These are phyloP conservation scores for Phytophthora pini DNA, from an alignment of 352 stramenopile species.

Conservation along the genomic window DNA sequence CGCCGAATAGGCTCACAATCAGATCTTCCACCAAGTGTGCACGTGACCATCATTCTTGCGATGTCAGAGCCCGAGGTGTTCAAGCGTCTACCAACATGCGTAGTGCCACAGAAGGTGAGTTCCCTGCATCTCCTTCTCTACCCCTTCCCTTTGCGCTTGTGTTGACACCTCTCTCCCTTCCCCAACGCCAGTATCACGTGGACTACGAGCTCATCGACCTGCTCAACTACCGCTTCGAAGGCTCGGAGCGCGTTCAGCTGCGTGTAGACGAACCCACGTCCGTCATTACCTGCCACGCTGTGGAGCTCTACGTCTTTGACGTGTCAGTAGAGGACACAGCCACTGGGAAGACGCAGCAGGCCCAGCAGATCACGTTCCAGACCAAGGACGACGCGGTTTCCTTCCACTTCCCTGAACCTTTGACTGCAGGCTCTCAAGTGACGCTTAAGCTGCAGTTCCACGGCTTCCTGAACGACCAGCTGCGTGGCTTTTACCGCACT, in stretches of 20 bases:
- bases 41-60: slow-evolving; percentile 28
- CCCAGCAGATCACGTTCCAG: slow-evolving; percentile 57
- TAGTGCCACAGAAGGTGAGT: slow-evolving; percentile 64
- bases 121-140: background rate
- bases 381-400: slow-evolving; percentile 62
- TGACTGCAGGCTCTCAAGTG: slow-evolving; percentile 40
- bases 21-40: slow-evolving; percentile 17
- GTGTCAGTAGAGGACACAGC: slow-evolving; percentile 60
- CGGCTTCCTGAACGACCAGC: slow-evolving; percentile 90
- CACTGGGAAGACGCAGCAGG: slow-evolving; percentile 30
- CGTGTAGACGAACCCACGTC: slow-evolving; percentile 60
- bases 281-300: slow-evolving; percentile 93
- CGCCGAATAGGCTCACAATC: slow-evolving; percentile 18
- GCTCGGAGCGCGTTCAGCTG: slow-evolving; percentile 61
- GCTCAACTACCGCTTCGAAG: slow-evolving; percentile 82
- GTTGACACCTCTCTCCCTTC: slow-evolving; percentile 4
- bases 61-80: slow-evolving; percentile 46
- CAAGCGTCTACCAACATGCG: slow-evolving; percentile 60
- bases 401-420: slow-evolving; percentile 59
- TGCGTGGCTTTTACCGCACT: slow-evolving; percentile 96
- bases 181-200: slow-evolving; percentile 57
- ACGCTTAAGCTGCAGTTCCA: slow-evolving; percentile 67
- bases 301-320: slow-evolving; percentile 92
- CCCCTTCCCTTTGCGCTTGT: background rate
- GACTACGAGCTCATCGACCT: slow-evolving; percentile 83